Percentiles rank a stretch among this genome's conserved stretches.
phyloP scores from a whole-genome alignment of 2,329 filamentous ascomycete genomes.

The Phoma herbarum region DNA sequence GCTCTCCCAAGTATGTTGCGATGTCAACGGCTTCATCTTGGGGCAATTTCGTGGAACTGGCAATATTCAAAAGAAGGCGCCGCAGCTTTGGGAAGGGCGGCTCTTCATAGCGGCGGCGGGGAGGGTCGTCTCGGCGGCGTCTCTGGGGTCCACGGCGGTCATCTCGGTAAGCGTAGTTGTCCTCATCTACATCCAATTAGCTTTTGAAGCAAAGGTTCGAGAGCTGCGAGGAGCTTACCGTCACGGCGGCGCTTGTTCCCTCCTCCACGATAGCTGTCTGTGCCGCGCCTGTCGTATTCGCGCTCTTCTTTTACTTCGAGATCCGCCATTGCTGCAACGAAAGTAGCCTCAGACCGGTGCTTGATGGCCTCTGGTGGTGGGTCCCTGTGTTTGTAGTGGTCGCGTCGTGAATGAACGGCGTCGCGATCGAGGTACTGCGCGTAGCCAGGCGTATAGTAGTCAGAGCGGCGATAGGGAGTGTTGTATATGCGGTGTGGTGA shows the following conservation, averaged over 20 bases:
- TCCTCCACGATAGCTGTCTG: constrained; percentile 37
- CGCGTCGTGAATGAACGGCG: constrained; percentile 17
- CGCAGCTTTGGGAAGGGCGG: constrained; percentile 47
- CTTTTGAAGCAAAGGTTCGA: not conserved
- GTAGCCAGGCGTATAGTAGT: constrained; percentile 7
- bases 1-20: constrained; percentile 75
- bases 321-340: constrained; percentile 41
- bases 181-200: constrained; percentile 35
- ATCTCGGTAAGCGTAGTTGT: constrained; percentile 38
- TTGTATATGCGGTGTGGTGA: constrained; percentile 15
- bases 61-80: constrained; percentile 48
- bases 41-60: constrained; percentile 49
- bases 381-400: constrained; percentile 16
- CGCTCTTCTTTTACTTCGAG: constrained; percentile 42
- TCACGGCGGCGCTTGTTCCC: constrained; percentile 46
- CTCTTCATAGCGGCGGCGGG: constrained; percentile 48
- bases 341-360: constrained; percentile 22
- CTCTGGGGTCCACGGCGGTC: constrained; percentile 45
- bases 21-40: constrained; percentile 51
- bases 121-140: constrained; percentile 42
- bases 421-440: constrained; percentile 11
- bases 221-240: constrained; percentile 29
- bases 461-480: constrained; percentile 10
- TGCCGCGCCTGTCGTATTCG: constrained; percentile 39
- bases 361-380: constrained; percentile 22